These are phyloP conservation scores for Ogataea ganodermae DNA, from an alignment of 805 yeast species.

Conservation along the genomic window DNA sequence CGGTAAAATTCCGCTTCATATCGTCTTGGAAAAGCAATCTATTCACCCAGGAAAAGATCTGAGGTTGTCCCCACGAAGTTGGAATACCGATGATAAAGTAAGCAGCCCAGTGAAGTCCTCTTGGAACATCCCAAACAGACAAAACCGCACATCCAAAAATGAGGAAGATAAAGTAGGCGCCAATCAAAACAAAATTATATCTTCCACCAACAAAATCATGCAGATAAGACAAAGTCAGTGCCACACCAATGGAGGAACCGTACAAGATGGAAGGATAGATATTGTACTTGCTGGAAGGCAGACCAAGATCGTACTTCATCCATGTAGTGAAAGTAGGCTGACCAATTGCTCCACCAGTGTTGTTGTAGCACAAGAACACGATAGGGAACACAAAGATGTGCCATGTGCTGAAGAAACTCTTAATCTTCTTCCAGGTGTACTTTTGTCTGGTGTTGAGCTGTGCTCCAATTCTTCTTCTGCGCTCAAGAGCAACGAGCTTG, in stretches of 20 bases:
- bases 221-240: slow-evolving; percentile 39
- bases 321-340: slow-evolving; percentile 48
- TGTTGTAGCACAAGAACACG: slow-evolving; percentile 41
- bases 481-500: slow-evolving; percentile 43
- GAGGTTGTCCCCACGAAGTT: slow-evolving; percentile 55
- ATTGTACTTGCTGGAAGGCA: slow-evolving; percentile 40
- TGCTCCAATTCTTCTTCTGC: slow-evolving; percentile 45
- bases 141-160: slow-evolving; percentile 45
- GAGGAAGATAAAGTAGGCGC: slow-evolving; percentile 39
- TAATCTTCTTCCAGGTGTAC: slow-evolving; percentile 43
- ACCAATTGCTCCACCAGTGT: slow-evolving; percentile 35
- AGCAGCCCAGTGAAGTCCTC: slow-evolving; percentile 50
- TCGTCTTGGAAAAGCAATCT: slow-evolving; percentile 45
- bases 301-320: slow-evolving; percentile 41
- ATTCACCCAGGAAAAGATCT: slow-evolving; percentile 58
- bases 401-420: slow-evolving; percentile 46
- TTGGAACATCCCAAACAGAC: slow-evolving; percentile 51
- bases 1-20: slow-evolving; percentile 42
- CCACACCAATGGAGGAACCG: slow-evolving; percentile 41
- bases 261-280: slow-evolving; percentile 42
- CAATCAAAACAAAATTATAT: slow-evolving; percentile 40
- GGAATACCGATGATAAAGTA: slow-evolving; percentile 52
- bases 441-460: slow-evolving; percentile 44
- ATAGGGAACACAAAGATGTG: slow-evolving; percentile 47
- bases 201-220: slow-evolving; percentile 41